Evolutionary conservation across 768 basidiomycete genomes (phyloP), one percentile per base, ranked within the genome.

Genomic region (Podaxis sp.): DNA sequence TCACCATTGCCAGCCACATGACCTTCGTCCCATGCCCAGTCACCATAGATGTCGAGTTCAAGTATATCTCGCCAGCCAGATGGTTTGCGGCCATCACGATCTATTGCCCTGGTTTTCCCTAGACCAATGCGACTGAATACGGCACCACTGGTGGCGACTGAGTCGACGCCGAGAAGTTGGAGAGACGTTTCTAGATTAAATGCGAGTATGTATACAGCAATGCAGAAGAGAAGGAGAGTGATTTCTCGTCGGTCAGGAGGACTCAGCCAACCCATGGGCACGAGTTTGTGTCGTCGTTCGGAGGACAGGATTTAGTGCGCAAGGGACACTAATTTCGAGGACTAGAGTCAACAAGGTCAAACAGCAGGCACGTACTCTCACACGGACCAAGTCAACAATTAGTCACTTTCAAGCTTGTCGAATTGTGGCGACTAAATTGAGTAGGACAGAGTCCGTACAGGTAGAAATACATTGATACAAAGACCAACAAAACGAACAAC

Each of bases 201-300:
- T 40, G 90, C 82, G 48, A 94, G 71, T 28, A 89, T 73, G 68
- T 93, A 90, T 53, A 84, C 72, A 14, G 83, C 76, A 35, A 91
- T 70, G 9, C 86, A 83, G 65, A 88, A 82, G 37, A 91, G 74
- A 62, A 90, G 67, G 65, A 95, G 81, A 9, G 84, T 78, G 35
- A 89, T 65, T 73, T 95, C 93, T 64, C 92, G 84, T 64, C 87
- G 82, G 51, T 82, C 89, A 10, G 88, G 91, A 55, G 85, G 82
- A 2, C 83, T 77, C 46, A 75, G 72, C 88, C 89, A 90, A 59
- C 76, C 73, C 86, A 86, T 87, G 52, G 63, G 14, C 18, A 18
- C 64, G 50, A 23, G 16, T 55, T 27, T n/a, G 61, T 52, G 51
- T 13, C 47, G 14, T 47, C 32, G 28, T 44, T 50, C 11, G 2